Evolutionary conservation across 345 rosid genomes (phyloP), one percentile per base, ranked within the genome.

Genomic region (Syzygium aromaticum): DNA sequence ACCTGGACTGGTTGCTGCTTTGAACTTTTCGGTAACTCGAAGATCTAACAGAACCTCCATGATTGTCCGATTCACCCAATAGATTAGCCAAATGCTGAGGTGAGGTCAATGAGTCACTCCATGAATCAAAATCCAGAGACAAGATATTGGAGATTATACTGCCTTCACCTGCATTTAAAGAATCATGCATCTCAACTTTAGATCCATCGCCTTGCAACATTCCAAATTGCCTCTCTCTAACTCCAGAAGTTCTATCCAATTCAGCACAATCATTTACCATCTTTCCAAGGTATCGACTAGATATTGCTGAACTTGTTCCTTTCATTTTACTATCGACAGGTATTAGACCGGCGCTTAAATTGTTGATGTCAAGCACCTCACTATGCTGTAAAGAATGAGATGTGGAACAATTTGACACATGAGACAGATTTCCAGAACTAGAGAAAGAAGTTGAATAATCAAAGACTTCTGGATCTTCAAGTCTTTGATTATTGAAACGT

Each of bases 61-160:
- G 93, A 67, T 88, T 90, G 73, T 95, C 95, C 54, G 89, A 86
- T 84, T 95, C 95, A 77, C 94, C 93, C 87, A 95, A 89, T 85
- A 96, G 88, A 78, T 94, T 91, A 5, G 93, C 93, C 87, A 97
- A 92, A 92, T 93, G 92, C 87, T 93, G 95, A 82, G 98, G 94
- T 27, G 96, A 94, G 73, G 93, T 89, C 84, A 94, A 86, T 9
- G 98, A 89, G 51, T 96, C 95, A 91, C 94, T 96, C 99, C 98
- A 97, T 17, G 95, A 85, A 88, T 94, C 98, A 84, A 93, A 91
- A 87, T 96, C 98, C 90, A 95, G 84, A 8, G 98, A 95, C 86
- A 97, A 91, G 67, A 96, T 94, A 87, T 94, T 93, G 78, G 99
- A 95, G 53, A 96, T 93, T 84, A 94, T 96, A 90, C 90, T 96